Evolutionary conservation across 768 basidiomycete genomes (phyloP).

Genomic region (Leccinum truebloodii): DNA sequence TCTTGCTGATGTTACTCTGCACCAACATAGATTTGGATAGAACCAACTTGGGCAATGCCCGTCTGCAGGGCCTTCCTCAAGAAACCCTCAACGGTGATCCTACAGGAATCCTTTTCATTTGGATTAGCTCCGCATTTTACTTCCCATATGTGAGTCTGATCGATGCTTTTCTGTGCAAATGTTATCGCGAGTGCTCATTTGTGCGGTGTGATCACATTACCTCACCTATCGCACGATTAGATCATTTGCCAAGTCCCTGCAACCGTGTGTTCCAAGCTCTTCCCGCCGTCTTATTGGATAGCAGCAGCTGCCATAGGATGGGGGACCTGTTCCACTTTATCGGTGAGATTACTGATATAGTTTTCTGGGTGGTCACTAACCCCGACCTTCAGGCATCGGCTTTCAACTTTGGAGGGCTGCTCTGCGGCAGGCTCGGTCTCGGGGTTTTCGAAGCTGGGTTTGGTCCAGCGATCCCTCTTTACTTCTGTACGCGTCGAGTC

Average conservation of each 20-base stretch:
- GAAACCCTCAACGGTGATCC: slow-evolving; percentile 68
- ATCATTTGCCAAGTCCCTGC: slow-evolving; percentile 73
- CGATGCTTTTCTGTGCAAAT: background rate
- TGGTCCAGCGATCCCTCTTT: slow-evolving; percentile 74
- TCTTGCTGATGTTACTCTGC: slow-evolving; percentile 4
- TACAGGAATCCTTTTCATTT: slow-evolving; percentile 65
- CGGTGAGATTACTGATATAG: slow-evolving; percentile 43
- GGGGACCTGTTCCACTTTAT: slow-evolving; percentile 73
- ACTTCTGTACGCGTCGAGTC: slow-evolving; percentile 57
- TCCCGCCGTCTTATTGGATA: slow-evolving; percentile 68
- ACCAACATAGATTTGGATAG: slow-evolving; percentile 55
- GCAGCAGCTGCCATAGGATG: slow-evolving; percentile 67
- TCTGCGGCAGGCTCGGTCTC: slow-evolving; percentile 60
- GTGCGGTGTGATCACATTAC: background rate
- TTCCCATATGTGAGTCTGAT: slow-evolving; percentile 63
- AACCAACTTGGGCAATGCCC: slow-evolving; percentile 77
- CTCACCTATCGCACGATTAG: slow-evolving; percentile 33
- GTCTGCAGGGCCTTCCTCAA: slow-evolving; percentile 69
- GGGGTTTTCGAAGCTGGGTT: slow-evolving; percentile 81
- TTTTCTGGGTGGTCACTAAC: background rate
- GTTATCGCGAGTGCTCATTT: background rate
- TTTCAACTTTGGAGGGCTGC: slow-evolving; percentile 59
- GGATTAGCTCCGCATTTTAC: slow-evolving; percentile 77
- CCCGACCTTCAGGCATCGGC: slow-evolving; percentile 51
- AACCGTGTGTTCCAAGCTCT: slow-evolving; percentile 63